Percentiles rank a stretch among this genome's conserved stretches.
phyloP scores from a whole-genome alignment of 441 rosid species.

The Gossypium schwendimanii region DNA sequence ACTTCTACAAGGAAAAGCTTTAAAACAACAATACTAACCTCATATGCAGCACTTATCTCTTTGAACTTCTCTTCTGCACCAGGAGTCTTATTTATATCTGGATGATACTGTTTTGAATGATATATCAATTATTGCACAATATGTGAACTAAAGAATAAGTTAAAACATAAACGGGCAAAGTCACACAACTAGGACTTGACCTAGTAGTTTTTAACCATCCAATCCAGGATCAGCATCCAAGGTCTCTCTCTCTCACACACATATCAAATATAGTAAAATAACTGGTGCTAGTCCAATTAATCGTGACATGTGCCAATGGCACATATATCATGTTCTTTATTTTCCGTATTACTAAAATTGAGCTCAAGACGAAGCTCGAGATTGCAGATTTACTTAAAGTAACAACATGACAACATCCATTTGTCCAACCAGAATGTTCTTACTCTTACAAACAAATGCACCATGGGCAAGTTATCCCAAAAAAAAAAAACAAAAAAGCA shows the following conservation, averaged over 20 bases:
- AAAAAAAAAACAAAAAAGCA: neutral
- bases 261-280: neutral
- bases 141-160: slow-evolving; percentile 1
- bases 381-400: neutral
- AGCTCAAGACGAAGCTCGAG: neutral
- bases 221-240: neutral
- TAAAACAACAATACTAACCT: slow-evolving; percentile 38
- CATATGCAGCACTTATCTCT: slow-evolving; percentile 92
- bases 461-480: neutral
- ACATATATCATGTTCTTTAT: slow-evolving; percentile 6
- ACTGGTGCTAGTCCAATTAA: neutral
- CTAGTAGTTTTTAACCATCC: neutral
- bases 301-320: neutral
- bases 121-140: slow-evolving; percentile 16
- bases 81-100: slow-evolving; percentile 69
- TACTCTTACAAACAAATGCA: neutral
- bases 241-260: neutral
- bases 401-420: neutral
- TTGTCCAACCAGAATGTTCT: neutral
- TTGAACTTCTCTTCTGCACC: slow-evolving; percentile 91
- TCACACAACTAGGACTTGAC: neutral
- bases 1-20: neutral
- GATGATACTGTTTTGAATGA: slow-evolving; percentile 64
- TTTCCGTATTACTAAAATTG: neutral
- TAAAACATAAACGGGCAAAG: neutral